Base-by-base conservation (phyloP, 352 stramenopile species). In the Aphanomyces euteiches region DNA sequence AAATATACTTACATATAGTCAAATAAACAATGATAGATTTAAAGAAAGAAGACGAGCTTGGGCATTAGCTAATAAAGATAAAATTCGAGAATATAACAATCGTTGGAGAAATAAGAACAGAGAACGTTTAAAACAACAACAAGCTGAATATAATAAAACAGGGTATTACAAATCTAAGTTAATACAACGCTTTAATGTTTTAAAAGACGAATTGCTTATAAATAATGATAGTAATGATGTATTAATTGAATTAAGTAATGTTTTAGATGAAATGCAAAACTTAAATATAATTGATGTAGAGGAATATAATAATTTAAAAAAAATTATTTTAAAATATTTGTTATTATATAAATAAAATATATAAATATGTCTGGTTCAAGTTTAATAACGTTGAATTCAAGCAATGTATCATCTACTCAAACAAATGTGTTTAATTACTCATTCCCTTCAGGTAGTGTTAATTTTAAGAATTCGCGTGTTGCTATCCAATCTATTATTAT, bases 231-330 rank as follows among this genome's bases (percentile, higher is more conserved):
- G 43, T 50, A 50, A n/a, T 50, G 43, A 50, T 50, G 1, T 50
- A 50, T 50, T 50, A 50, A 50, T 50, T 50, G 43, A 50, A 50
- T 50, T 50, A 50, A 50, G 43, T 50, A 50, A 50, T 50, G 43
- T 50, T 2, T 12, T 50, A 50, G 43, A 12, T 50, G 43, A 50
- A 50, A 50, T 50, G 43, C 43, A 50, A 50, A 50, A 50, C 1
- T 50, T 50, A 50, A 50, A 2, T n/a, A 50, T 50, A 50, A 50
- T 50, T 50, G 43, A 50, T 50, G 43, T 3, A 50, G 43, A 50
- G 2, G 43, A 50, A 50, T 50, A 50, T 50, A 50, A 50, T 50
- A 50, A 50, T 50, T 50, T 50, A 3, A 50, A 50, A 50, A 28
- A 28, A 28, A 28, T 2, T 28, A 28, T 28, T 28, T 28, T 28